Evolutionary conservation across 2,329 filamentous ascomycete species (phyloP).

Genomic region (Epichloe scottii): DNA sequence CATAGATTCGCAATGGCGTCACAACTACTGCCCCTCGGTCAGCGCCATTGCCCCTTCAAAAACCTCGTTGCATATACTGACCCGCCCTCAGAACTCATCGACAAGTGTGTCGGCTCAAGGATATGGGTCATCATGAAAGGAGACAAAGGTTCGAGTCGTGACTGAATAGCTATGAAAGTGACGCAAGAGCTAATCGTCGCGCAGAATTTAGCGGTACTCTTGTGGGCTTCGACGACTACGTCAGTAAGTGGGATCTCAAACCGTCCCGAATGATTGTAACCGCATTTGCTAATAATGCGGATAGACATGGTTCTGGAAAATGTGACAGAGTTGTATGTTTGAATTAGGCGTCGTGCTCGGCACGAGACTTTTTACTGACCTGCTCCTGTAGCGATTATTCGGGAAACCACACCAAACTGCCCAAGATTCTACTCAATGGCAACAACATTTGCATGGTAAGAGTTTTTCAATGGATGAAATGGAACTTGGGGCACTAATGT

Average conservation of each 20-base stretch:
- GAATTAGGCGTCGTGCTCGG: neutral
- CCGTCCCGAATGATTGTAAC: neutral
- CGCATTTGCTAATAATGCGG: constrained; percentile 2
- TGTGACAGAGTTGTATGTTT: constrained; percentile 80
- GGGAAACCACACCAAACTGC: constrained; percentile 74
- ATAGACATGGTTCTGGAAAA: constrained; percentile 96
- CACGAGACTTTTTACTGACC: neutral
- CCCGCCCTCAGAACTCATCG: constrained; percentile 66
- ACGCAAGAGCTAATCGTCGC: neutral
- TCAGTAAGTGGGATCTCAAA: constrained; percentile 59
- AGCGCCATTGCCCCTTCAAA: constrained; percentile 8
- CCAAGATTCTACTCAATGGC: constrained; percentile 91
- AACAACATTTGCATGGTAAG: constrained; percentile 99
- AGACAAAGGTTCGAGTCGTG: constrained; percentile 61
- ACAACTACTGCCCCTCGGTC: constrained; percentile 61
- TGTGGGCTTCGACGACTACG: constrained; percentile 96
- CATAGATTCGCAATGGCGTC: constrained; percentile 45
- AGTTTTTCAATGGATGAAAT: neutral
- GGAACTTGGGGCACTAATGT: neutral
- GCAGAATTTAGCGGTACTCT: constrained; percentile 91
- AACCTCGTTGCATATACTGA: constrained; percentile 1
- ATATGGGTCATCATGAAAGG: constrained; percentile 99
- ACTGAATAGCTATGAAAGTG: too few species aligned
- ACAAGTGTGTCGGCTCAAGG: constrained; percentile 94
- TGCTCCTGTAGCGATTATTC: constrained; percentile 64